Evolutionary conservation across 495 filamentous ascomycete genomes (phyloP).

Genomic region (Stereocaulon alpinum): DNA sequence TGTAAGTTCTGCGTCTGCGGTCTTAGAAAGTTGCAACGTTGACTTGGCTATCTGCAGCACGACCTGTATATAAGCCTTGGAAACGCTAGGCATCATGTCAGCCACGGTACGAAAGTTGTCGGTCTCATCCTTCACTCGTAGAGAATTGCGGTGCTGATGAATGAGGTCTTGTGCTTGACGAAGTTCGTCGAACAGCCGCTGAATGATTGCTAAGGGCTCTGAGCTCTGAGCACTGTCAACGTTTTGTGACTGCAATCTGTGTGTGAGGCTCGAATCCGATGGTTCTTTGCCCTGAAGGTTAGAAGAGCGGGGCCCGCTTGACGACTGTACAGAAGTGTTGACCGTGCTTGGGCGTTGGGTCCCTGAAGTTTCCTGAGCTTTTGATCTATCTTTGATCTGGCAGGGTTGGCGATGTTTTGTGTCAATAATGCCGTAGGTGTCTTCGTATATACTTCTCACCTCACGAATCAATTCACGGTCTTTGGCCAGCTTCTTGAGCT

Average conservation of each 20-base stretch:
- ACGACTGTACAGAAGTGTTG: background rate
- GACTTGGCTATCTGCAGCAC: background rate
- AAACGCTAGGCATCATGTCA: background rate
- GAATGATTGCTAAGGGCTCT: conserved; percentile 19
- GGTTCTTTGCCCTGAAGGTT: background rate
- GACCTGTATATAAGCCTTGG: background rate
- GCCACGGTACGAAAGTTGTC: background rate
- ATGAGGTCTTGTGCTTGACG: conserved; percentile 7
- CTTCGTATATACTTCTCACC: conserved; percentile 37
- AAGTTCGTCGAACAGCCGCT: conserved; percentile 12
- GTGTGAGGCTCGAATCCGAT: background rate
- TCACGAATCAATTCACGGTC: conserved; percentile 31
- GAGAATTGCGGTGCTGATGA: conserved; percentile 14
- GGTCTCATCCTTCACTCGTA: background rate
- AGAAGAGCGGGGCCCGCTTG: background rate
- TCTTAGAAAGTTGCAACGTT: background rate
- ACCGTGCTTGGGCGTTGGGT: background rate
- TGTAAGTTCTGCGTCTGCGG: background rate
- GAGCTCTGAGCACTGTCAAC: conserved; percentile 12
- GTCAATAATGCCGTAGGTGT: conserved; percentile 36
- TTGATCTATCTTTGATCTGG: background rate
- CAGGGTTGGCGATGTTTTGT: conserved; percentile 28
- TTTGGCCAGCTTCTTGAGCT: conserved; percentile 19
- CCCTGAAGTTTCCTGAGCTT: background rate
- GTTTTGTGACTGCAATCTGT: background rate